These are phyloP conservation scores for Angophora floribunda DNA, from an alignment of 345 rosid genomes.

Conservation along the genomic window DNA sequence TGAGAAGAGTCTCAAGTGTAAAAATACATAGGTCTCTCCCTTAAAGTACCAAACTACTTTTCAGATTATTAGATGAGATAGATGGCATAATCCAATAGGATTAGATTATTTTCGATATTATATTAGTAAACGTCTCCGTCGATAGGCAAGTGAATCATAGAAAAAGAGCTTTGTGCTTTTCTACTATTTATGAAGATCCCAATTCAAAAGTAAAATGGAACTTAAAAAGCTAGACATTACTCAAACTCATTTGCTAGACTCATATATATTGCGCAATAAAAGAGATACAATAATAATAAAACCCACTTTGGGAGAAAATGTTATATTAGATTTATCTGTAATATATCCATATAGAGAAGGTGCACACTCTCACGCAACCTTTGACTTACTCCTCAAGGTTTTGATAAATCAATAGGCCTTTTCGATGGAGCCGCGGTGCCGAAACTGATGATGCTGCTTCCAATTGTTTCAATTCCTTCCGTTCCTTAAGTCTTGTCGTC, in stretches of 20 bases:
- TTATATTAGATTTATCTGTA: background rate
- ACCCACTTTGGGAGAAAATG: background rate
- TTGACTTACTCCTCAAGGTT: background rate
- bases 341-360: background rate
- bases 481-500: background rate
- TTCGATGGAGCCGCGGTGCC: background rate
- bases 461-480: background rate
- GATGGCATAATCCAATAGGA: background rate
- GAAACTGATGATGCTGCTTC: background rate
- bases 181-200: background rate
- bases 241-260: background rate
- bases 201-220: background rate
- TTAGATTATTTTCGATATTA: background rate
- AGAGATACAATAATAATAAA: background rate
- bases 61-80: background rate
- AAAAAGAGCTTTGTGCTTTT: background rate
- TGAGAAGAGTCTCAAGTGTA: background rate
- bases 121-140: background rate
- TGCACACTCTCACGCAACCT: background rate
- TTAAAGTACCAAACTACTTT: background rate
- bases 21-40: background rate
- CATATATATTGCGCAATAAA: background rate
- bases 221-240: background rate
- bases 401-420: background rate
- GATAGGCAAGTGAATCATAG: background rate